phyloP scores from a whole-genome alignment of 441 rosid genomes.

The Arabidopsis hybrid region DNA sequence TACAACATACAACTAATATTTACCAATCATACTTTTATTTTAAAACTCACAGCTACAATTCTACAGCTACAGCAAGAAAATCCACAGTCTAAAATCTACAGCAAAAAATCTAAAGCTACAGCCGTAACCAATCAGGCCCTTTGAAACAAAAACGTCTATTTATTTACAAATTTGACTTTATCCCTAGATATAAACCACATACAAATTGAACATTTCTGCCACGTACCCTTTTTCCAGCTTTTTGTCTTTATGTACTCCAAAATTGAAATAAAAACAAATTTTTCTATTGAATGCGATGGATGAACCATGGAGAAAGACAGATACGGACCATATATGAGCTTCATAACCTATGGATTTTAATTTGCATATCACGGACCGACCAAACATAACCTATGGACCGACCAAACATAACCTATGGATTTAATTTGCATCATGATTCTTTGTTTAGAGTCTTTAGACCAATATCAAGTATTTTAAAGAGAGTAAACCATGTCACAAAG shows the following conservation, averaged over 20 bases:
- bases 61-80: no score
- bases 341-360: no score
- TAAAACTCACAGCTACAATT: no score
- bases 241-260: not conserved
- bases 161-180: not conserved
- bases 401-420: not conserved
- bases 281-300: not conserved
- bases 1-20: no score
- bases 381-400: not conserved
- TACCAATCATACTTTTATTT: no score
- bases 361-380: not conserved
- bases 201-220: not conserved
- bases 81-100: no score
- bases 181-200: constrained; percentile 2
- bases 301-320: not conserved
- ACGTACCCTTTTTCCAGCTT: not conserved
- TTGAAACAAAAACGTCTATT: not conserved
- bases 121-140: no score
- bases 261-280: not conserved
- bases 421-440: constrained; percentile 2
- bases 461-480: constrained; percentile 9
- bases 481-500: constrained; percentile 6
- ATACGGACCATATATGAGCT: not conserved
- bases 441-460: constrained; percentile 15
- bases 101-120: no score